A percentile compares a stretch with the other conserved stretches of the same genome.
Evolutionary conservation across 805 yeast species (phyloP).

Genomic region (Candida silvicultrix): DNA sequence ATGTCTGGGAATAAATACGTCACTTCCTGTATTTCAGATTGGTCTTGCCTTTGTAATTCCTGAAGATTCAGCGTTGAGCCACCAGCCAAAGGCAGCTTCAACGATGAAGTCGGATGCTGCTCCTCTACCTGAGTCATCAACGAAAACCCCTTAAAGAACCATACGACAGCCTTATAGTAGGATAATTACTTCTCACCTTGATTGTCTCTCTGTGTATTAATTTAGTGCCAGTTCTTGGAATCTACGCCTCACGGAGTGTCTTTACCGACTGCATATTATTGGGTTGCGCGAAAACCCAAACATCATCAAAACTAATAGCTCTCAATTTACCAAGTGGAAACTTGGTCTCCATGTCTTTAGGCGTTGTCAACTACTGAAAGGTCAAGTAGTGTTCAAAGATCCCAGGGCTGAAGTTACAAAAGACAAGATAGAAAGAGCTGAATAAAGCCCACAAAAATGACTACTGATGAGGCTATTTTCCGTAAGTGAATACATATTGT

Average conservation of each 20-base stretch:
- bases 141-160: too few relatives aligned
- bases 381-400: background rate
- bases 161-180: too few relatives aligned
- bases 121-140: background rate
- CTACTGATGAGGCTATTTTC: slow-evolving; percentile 32
- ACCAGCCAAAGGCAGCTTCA: background rate
- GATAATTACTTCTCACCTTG: too few relatives aligned
- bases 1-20: slow-evolving; percentile 48
- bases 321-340: background rate
- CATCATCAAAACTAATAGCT: background rate
- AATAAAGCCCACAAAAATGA: slow-evolving; percentile 12
- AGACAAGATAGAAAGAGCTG: background rate
- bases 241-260: background rate
- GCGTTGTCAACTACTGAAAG: background rate
- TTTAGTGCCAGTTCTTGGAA: background rate
- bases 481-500: slow-evolving; percentile 26
- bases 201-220: too few relatives aligned
- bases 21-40: slow-evolving; percentile 1
- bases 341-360: background rate
- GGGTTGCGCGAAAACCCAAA: background rate
- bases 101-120: background rate
- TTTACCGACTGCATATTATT: background rate
- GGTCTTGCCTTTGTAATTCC: background rate
- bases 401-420: background rate
- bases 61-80: background rate